These are phyloP conservation scores for Pleurotus salmoneostramineus DNA, from an alignment of 768 basidiomycete genomes.

Conservation along the genomic window DNA sequence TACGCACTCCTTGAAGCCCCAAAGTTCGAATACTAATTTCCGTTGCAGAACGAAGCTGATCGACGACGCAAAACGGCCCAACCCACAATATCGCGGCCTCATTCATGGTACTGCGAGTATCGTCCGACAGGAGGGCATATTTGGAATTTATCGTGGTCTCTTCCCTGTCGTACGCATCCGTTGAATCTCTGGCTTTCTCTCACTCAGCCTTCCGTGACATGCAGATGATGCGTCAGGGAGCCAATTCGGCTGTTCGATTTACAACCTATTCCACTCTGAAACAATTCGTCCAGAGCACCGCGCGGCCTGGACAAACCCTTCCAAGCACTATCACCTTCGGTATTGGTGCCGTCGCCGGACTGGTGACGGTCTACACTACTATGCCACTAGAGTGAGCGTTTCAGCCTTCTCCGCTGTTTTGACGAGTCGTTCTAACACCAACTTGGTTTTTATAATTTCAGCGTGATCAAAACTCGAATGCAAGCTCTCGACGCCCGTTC, in stretches of 20 bases:
- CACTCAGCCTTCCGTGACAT: background rate
- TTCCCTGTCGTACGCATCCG: constrained; percentile 78
- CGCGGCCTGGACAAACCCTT: constrained; percentile 78
- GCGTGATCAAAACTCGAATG: constrained; percentile 98
- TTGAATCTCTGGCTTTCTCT: background rate
- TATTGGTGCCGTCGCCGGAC: constrained; percentile 89
- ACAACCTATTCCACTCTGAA: constrained; percentile 94
- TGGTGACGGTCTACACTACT: constrained; percentile 91
- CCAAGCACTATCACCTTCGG: constrained; percentile 90
- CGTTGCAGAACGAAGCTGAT: constrained; percentile 98
- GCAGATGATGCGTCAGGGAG: constrained; percentile 96
- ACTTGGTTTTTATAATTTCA: constrained; percentile 23
- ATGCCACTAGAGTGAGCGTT: constrained; percentile 75
- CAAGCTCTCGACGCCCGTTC: constrained; percentile 80
- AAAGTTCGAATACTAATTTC: no score
- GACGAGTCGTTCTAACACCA: background rate
- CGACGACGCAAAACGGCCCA: constrained; percentile 83
- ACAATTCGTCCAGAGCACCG: constrained; percentile 84
- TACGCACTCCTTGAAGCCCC: constrained; percentile 30
- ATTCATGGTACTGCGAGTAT: constrained; percentile 82
- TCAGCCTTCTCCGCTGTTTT: background rate
- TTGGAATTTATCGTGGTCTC: constrained; percentile 85
- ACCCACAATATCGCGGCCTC: constrained; percentile 84
- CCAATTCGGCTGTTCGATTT: constrained; percentile 95
- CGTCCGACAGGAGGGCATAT: constrained; percentile 78